A percentile compares a stretch with the other conserved stretches of the same genome.
Evolutionary conservation across 2,329 filamentous ascomycete species (phyloP).

Genomic region (Lachnellula cervina): DNA sequence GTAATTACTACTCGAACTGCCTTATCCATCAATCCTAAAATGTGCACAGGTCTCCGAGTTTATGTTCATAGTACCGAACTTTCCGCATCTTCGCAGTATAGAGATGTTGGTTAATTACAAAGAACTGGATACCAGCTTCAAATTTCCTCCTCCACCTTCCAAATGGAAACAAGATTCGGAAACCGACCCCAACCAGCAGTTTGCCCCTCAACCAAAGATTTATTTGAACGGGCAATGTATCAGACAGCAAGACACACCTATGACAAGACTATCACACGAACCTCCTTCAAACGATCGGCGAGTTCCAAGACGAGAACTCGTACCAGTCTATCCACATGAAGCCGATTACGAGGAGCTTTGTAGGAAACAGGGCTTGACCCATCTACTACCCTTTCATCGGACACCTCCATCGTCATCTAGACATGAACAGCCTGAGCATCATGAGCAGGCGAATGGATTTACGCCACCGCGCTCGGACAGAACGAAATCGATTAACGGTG

Average conservation of each 20-base stretch:
- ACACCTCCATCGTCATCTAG: slow-evolving; percentile 1
- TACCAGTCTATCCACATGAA: slow-evolving; percentile 50
- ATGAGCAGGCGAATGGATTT: slow-evolving; percentile 25
- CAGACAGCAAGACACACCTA: slow-evolving; percentile 45
- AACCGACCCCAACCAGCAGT: slow-evolving; percentile 45
- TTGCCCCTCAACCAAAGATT: slow-evolving; percentile 53
- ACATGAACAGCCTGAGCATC: slow-evolving; percentile 3
- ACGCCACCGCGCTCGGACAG: slow-evolving; percentile 29
- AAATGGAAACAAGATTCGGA: slow-evolving; percentile 60
- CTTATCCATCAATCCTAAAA: slow-evolving; percentile 19
- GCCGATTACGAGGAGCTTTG: slow-evolving; percentile 53
- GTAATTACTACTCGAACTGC: slow-evolving; percentile 35
- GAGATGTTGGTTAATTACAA: slow-evolving; percentile 54
- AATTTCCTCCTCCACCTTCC: slow-evolving; percentile 8
- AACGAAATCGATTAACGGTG: slow-evolving; percentile 29
- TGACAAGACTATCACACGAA: slow-evolving; percentile 42
- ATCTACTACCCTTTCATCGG: slow-evolving; percentile 39
- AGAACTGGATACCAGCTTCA: slow-evolving; percentile 35
- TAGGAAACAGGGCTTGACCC: slow-evolving; percentile 51
- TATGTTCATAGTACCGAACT: slow-evolving; percentile 51
- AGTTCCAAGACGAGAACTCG: slow-evolving; percentile 48
- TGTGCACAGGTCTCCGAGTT: slow-evolving; percentile 52
- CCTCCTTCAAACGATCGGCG: slow-evolving; percentile 50
- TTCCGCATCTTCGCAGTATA: slow-evolving; percentile 53
- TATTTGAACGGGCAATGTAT: slow-evolving; percentile 53